Conservation (phyloP, 805 yeast genomes). For the Jamesozyma hellenica region DNA sequence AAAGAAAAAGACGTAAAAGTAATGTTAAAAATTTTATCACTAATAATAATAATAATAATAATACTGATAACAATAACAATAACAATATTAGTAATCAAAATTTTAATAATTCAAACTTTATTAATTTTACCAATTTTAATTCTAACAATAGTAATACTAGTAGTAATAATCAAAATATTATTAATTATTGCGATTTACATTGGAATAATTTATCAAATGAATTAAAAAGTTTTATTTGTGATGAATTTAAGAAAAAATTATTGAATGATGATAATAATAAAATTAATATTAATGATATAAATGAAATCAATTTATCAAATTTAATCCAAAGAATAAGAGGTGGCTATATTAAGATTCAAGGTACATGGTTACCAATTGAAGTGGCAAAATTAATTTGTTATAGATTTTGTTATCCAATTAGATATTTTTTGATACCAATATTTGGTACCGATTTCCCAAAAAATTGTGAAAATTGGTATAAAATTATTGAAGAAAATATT, state of each 20-base stretch:
- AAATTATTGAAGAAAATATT: slow-evolving; percentile 3
- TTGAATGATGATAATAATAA: slow-evolving; percentile 6
- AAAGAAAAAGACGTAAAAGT: slow-evolving; percentile 6
- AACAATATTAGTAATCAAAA: neutral
- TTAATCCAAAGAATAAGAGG: slow-evolving; percentile 65
- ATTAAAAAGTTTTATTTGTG: slow-evolving; percentile 11
- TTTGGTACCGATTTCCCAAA: slow-evolving; percentile 58
- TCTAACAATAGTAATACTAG: slow-evolving; percentile 16
- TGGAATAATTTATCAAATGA: slow-evolving; percentile 23
- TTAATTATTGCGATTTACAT: slow-evolving; percentile 24
- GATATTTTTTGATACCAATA: slow-evolving; percentile 67
- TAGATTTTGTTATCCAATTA: slow-evolving; percentile 66
- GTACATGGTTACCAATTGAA: slow-evolving; percentile 79
- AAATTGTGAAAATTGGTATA: slow-evolving; percentile 32
- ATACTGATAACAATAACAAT: neutral
- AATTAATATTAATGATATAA: neutral
- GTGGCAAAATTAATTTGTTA: slow-evolving; percentile 59
- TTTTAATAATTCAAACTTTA: neutral
- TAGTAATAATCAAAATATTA: neutral
- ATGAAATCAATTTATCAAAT: slow-evolving; percentile 12
- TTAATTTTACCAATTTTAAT: slow-evolving; percentile 23
- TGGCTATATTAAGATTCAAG: slow-evolving; percentile 85
- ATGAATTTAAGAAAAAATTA: slow-evolving; percentile 10
- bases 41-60: neutral
- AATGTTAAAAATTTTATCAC: neutral